Conservation (phyloP, 2,329 filamentous ascomycete genomes). For the Nigrospora osmanthi region DNA sequence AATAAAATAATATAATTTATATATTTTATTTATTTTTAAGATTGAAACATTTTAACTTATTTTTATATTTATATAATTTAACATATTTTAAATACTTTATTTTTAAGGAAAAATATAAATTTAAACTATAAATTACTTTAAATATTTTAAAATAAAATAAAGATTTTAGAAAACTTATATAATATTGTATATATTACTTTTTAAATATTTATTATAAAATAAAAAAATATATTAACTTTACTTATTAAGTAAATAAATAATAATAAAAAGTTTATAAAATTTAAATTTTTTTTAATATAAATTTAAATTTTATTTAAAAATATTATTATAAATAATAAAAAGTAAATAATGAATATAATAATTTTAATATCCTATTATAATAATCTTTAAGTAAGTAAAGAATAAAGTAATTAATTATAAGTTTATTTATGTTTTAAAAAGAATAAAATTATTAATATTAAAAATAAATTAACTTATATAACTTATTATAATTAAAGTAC, state of each 20-base stretch:
- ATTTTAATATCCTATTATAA: no score
- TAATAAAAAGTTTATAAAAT: background rate
- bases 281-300: background rate
- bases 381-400: background rate
- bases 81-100: no score
- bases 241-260: background rate
- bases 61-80: background rate
- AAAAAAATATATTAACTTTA: background rate
- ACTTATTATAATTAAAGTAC: no score
- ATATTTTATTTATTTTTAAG: background rate
- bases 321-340: no score
- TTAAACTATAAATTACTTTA: background rate
- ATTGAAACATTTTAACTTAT: background rate
- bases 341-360: no score
- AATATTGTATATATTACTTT: background rate
- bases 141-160: background rate
- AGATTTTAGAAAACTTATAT: background rate
- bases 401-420: no score
- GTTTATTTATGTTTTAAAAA: no score
- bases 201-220: background rate
- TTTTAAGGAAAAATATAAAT: no score
- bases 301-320: no score
- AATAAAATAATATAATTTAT: no score
- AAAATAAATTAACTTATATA: background rate
- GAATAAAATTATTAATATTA: background rate